Conservation (phyloP, 108 stramenopile species). For the Nitzschia sp. region DNA sequence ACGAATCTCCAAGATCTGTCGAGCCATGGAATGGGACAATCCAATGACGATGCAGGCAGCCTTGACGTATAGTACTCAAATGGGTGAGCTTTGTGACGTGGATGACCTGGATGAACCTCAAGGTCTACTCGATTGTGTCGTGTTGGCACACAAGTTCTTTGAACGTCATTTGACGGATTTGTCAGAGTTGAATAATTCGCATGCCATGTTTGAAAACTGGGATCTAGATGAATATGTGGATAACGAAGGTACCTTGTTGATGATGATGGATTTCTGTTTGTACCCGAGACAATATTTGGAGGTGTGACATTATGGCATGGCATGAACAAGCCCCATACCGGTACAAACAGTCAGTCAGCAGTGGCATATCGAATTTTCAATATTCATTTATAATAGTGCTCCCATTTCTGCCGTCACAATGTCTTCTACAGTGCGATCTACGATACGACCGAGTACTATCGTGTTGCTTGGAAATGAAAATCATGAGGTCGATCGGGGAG, state of each 20-base stretch:
- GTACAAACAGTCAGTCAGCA: too few species aligned
- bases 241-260: conserved; percentile 71
- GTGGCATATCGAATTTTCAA: too few species aligned
- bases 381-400: too few species aligned
- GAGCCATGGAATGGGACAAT: conserved; percentile 58
- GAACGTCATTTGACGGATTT: conserved; percentile 61
- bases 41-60: conserved; percentile 73
- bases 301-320: too few species aligned
- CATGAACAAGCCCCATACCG: too few species aligned
- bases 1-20: conserved; percentile 55
- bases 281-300: conserved; percentile 37
- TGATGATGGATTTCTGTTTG: conserved; percentile 79
- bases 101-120: conserved; percentile 62
- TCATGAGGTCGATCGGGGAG: too few species aligned
- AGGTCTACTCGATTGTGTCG: conserved; percentile 69
- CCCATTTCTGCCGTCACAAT: too few species aligned
- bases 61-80: conserved; percentile 49
- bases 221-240: conserved; percentile 58
- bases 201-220: conserved; percentile 38
- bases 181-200: conserved; percentile 43
- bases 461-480: too few species aligned
- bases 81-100: conserved; percentile 72
- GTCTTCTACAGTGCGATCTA: too few species aligned
- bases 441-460: too few species aligned
- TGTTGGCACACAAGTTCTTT: conserved; percentile 75